These are phyloP conservation scores for Xylaria castorea DNA, from an alignment of 495 filamentous ascomycete genomes.

Conservation along the genomic window DNA sequence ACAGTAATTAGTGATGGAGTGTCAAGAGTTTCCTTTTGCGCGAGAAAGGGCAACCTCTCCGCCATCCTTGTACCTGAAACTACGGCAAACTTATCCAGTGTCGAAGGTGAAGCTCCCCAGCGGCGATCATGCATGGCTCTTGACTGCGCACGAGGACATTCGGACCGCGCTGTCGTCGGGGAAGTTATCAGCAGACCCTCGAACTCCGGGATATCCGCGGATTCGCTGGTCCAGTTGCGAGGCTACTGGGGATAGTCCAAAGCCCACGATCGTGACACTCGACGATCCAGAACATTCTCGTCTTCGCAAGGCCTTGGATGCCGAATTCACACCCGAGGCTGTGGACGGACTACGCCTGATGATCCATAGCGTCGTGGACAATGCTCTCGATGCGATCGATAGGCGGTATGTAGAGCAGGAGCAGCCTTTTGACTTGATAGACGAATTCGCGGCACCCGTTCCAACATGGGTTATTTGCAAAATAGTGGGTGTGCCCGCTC, in stretches of 20 bases:
- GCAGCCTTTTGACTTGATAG: conserved; percentile 38
- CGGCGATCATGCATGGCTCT: conserved; percentile 51
- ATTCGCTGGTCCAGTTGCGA: conserved; percentile 30
- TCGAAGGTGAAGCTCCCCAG: conserved; percentile 54
- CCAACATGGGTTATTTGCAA: conserved; percentile 34
- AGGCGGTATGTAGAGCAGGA: conserved; percentile 25
- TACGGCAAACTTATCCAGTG: conserved; percentile 49
- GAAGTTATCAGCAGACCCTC: conserved; percentile 45
- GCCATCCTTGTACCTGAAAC: conserved; percentile 48
- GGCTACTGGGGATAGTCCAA: no score
- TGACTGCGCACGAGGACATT: conserved; percentile 54
- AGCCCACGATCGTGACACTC: conserved; percentile 6
- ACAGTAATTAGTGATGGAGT: conserved; percentile 26
- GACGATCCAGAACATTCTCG: neutral
- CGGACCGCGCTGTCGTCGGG: conserved; percentile 50
- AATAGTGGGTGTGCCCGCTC: neutral
- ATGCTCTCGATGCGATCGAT: conserved; percentile 37
- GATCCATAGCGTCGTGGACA: conserved; percentile 44
- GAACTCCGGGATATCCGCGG: conserved; percentile 52
- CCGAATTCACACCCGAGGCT: neutral
- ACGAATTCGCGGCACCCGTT: conserved; percentile 40
- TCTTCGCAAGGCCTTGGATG: neutral
- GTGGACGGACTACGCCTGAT: conserved; percentile 31
- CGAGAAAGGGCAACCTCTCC: conserved; percentile 49
- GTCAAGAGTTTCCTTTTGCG: conserved; percentile 52